Evolutionary conservation across 768 basidiomycete species (phyloP).

Genomic region (Trametes cingulata): DNA sequence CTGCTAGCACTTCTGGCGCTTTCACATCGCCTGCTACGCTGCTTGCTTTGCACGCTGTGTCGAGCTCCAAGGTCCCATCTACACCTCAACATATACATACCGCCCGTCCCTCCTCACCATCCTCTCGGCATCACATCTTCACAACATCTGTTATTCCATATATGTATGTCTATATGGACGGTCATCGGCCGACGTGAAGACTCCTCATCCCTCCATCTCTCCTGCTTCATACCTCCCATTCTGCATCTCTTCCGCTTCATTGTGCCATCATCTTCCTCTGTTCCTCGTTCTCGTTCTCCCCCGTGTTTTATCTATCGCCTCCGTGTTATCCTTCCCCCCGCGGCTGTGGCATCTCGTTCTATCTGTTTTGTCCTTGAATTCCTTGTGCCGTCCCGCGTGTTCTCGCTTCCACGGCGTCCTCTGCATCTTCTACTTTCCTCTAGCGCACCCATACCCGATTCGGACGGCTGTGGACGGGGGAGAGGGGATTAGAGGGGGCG

Average conservation of each 20-base stretch:
- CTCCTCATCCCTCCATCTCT: background rate
- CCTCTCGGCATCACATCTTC: constrained; percentile 13
- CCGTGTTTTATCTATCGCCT: constrained; percentile 4
- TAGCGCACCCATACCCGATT: background rate
- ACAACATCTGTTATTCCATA: constrained; percentile 18
- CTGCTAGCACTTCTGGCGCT: background rate
- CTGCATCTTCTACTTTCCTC: background rate
- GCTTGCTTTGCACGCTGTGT: constrained; percentile 4
- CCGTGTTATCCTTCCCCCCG: background rate
- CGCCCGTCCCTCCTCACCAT: background rate
- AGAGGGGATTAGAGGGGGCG: background rate
- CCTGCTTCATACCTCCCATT: constrained; percentile 4
- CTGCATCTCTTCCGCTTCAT: constrained; percentile 11
- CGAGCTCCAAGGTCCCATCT: background rate
- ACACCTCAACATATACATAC: background rate
- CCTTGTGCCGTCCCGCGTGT: background rate
- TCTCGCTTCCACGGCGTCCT: background rate
- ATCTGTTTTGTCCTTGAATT: background rate
- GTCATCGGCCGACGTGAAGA: constrained; percentile 11
- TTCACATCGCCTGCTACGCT: background rate
- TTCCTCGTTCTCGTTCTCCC: background rate
- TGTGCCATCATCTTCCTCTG: constrained; percentile 1
- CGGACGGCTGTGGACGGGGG: constrained; percentile 4
- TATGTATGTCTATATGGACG: constrained; percentile 23
- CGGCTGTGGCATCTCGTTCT: background rate